Evolutionary conservation across 768 basidiomycete genomes (phyloP).

Genomic region (Hemileccinum impolitum): DNA sequence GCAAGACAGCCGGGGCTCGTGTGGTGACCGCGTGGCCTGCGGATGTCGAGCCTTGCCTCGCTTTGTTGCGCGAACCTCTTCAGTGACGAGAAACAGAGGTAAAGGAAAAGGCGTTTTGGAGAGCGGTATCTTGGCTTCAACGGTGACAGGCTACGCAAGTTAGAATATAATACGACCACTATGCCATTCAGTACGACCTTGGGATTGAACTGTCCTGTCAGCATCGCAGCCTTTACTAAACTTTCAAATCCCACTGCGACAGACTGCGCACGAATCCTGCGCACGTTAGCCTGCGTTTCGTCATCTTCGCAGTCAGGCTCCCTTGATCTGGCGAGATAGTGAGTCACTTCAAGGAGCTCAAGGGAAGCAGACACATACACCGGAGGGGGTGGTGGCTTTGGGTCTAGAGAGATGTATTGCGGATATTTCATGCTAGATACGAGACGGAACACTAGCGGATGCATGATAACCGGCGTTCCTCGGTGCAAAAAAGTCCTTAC

Average conservation of each 20-base stretch:
- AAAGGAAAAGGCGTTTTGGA: not conserved
- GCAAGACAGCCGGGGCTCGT: constrained; percentile 19
- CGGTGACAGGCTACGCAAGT: constrained; percentile 7
- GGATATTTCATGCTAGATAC: constrained; percentile 37
- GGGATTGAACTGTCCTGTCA: constrained; percentile 11
- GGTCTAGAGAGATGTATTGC: constrained; percentile 39
- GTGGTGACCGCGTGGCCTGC: constrained; percentile 17
- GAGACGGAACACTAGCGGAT: constrained; percentile 44
- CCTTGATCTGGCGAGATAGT: constrained; percentile 34
- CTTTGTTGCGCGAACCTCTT: constrained; percentile 12
- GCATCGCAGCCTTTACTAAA: constrained; percentile 20
- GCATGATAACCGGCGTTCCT: not conserved
- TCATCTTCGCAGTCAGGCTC: constrained; percentile 52
- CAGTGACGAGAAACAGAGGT: constrained; percentile 24
- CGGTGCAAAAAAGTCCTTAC: not conserved
- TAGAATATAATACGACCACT: not conserved
- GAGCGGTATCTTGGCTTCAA: constrained; percentile 12
- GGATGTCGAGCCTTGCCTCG: not conserved
- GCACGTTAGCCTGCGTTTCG: constrained; percentile 39
- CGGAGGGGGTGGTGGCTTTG: constrained; percentile 36
- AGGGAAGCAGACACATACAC: constrained; percentile 31
- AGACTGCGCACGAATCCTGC: constrained; percentile 37
- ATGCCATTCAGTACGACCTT: constrained; percentile 14
- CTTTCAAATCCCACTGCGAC: constrained; percentile 38
- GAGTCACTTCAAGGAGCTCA: not conserved